These are phyloP conservation scores for Cyberlindnera mycetangii DNA, from an alignment of 805 yeast genomes.

Conservation along the genomic window DNA sequence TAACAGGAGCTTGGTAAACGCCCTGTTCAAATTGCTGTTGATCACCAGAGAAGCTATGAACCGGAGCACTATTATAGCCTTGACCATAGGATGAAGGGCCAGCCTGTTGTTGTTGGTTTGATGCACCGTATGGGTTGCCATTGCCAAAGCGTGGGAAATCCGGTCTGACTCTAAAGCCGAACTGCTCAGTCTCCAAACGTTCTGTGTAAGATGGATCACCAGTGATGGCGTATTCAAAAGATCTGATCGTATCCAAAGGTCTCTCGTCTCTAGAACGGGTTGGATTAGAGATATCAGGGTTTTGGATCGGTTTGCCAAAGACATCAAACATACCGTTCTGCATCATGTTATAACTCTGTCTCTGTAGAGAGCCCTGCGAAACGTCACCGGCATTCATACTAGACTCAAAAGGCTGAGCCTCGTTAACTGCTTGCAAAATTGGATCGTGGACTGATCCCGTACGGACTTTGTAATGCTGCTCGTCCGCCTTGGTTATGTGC, in stretches of 20 bases:
- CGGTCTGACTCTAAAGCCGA: conserved; percentile 86
- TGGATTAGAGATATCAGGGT: conserved; percentile 90
- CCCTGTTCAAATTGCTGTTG: conserved; percentile 59
- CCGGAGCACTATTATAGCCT: conserved; percentile 25
- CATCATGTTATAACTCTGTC: conserved; percentile 34
- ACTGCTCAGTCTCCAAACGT: conserved; percentile 70
- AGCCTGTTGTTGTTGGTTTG: neutral
- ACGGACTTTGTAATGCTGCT: conserved; percentile 55
- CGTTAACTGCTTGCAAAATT: conserved; percentile 88
- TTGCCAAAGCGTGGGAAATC: conserved; percentile 57
- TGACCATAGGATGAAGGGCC: conserved; percentile 1
- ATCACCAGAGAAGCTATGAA: conserved; percentile 28
- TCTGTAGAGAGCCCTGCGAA: conserved; percentile 12
- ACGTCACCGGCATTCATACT: conserved; percentile 18
- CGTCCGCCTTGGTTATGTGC: conserved; percentile 49
- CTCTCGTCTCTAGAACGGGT: conserved; percentile 92
- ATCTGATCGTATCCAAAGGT: conserved; percentile 92
- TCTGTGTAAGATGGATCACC: conserved; percentile 81
- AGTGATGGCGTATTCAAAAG: conserved; percentile 91
- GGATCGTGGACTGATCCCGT: conserved; percentile 82
- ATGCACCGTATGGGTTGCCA: conserved; percentile 32
- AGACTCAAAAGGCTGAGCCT: conserved; percentile 90
- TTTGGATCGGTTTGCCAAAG: conserved; percentile 76
- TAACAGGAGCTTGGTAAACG: conserved; percentile 57
- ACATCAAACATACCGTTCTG: conserved; percentile 67